These are phyloP conservation scores for Eucalyptus marginata DNA, from an alignment of 345 rosid genomes.

Conservation along the genomic window DNA sequence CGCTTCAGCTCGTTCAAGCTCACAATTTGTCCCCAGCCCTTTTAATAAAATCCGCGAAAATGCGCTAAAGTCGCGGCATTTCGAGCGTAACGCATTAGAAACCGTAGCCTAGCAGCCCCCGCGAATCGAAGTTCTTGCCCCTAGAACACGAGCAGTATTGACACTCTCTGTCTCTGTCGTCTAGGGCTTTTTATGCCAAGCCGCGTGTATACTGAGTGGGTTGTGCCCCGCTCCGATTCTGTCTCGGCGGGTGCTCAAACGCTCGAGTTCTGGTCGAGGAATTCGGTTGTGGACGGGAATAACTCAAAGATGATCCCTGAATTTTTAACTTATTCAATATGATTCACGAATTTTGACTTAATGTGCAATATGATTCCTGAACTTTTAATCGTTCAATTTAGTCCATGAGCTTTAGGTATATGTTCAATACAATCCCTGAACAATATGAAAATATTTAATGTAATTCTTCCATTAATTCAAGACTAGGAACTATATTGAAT, in stretches of 20 bases:
- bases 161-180: not conserved
- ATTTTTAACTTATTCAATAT: too few species aligned
- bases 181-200: not conserved
- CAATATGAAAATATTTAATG: too few species aligned
- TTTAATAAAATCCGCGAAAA: not conserved
- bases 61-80: too few species aligned
- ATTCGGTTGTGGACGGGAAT: not conserved
- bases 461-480: too few species aligned
- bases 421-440: too few species aligned
- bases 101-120: not conserved
- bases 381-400: too few species aligned
- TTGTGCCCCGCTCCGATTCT: not conserved
- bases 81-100: not conserved
- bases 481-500: too few species aligned
- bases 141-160: not conserved
- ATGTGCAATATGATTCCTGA: too few species aligned
- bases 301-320: not conserved
- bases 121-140: not conserved
- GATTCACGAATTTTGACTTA: rapidly evolving
- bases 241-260: not conserved
- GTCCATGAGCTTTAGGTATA: too few species aligned
- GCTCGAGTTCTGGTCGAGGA: not conserved
- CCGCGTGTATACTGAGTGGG: not conserved
- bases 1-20: not conserved
- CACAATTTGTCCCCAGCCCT: not conserved